Conservation (phyloP, 768 basidiomycete species). For the Guyanaporus albipodus region DNA sequence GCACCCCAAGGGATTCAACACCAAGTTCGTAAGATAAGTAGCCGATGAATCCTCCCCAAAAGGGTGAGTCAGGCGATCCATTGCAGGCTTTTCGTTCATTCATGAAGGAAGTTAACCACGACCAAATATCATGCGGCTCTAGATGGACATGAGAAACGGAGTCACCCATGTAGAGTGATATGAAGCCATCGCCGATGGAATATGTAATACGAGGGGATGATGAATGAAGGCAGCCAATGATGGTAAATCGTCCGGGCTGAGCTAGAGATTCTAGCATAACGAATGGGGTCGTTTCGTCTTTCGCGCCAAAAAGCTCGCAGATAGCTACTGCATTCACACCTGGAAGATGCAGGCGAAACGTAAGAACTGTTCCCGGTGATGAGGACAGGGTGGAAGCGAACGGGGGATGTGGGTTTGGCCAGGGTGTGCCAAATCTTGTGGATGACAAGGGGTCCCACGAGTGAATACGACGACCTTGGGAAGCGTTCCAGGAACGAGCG, state of each 20-base stretch:
- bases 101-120: slow-evolving; percentile 75
- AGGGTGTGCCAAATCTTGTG: slow-evolving; percentile 45
- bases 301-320: slow-evolving; percentile 61
- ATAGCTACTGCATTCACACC: slow-evolving; percentile 42
- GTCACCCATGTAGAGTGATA: slow-evolving; percentile 43
- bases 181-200: slow-evolving; percentile 44
- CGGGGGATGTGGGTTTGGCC: slow-evolving; percentile 46
- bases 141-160: slow-evolving; percentile 40
- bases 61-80: slow-evolving; percentile 56
- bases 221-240: slow-evolving; percentile 58
- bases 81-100: slow-evolving; percentile 41
- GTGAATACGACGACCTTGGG: slow-evolving; percentile 33
- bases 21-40: slow-evolving; percentile 80
- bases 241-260: slow-evolving; percentile 68
- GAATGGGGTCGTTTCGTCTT: slow-evolving; percentile 57
- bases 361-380: slow-evolving; percentile 32
- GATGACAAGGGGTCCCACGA: slow-evolving; percentile 41
- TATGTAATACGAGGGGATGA: slow-evolving; percentile 58
- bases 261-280: slow-evolving; percentile 75
- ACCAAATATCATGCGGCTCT: slow-evolving; percentile 58
- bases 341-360: slow-evolving; percentile 40
- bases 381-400: slow-evolving; percentile 17
- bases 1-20: slow-evolving; percentile 48
- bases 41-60: slow-evolving; percentile 83
- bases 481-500: slow-evolving; percentile 53